phyloP scores from a whole-genome alignment of 306 rosid species.

The Fragaria vesca region DNA sequence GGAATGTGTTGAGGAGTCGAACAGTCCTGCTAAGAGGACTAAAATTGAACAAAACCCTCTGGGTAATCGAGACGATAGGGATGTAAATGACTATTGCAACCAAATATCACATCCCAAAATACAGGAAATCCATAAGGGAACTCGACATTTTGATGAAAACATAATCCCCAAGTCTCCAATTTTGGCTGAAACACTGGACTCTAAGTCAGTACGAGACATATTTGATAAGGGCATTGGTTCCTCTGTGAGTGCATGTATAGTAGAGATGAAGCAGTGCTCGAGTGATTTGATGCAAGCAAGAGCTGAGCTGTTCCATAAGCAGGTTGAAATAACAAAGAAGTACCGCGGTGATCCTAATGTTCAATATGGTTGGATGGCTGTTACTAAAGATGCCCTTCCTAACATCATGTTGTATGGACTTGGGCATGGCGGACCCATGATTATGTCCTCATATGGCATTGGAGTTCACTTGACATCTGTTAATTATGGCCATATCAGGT shows the following conservation, averaged over 20 bases:
- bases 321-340: conserved; percentile 23
- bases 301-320: conserved; percentile 29
- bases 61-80: not conserved
- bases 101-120: conserved; percentile 6
- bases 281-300: conserved; percentile 17
- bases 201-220: conserved; percentile 13
- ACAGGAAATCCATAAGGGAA: conserved; percentile 1
- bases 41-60: conserved; percentile 7
- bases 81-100: conserved; percentile 7
- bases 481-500: conserved; percentile 28
- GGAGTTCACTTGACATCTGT: conserved; percentile 36
- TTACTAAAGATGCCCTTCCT: conserved; percentile 14
- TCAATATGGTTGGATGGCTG: conserved; percentile 30
- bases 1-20: conserved; percentile 26
- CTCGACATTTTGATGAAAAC: conserved; percentile 1
- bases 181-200: conserved; percentile 14
- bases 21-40: conserved; percentile 7
- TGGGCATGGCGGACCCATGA: conserved; percentile 6
- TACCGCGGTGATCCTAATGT: conserved; percentile 32
- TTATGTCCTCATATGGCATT: conserved; percentile 25
- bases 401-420: conserved; percentile 22
- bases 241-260: not conserved
- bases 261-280: conserved; percentile 24
- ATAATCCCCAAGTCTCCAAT: conserved; percentile 7
- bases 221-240: conserved; percentile 17